Evolutionary conservation across 495 filamentous ascomycete species (phyloP), one percentile per base, ranked within the genome.

Genomic region (Pyrenopolyporus hunteri): DNA sequence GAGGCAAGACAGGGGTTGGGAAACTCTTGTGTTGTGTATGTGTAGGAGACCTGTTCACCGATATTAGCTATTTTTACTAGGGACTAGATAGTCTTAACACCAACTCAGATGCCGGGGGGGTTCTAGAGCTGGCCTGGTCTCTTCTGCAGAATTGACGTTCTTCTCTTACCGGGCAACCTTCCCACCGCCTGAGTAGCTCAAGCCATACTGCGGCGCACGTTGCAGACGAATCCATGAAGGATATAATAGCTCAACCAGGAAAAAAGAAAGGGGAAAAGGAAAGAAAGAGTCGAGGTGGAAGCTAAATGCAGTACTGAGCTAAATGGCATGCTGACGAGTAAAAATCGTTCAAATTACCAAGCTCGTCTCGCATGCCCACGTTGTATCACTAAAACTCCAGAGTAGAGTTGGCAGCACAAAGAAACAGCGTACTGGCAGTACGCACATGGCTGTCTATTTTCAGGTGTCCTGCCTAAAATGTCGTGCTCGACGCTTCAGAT

Each of bases 21-120:
- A 5, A 29, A 9, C 9, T 5, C 4, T 29, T 5, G 26, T 29
- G 6, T 13, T 7, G 13, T 13, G 22, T 23, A 25, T 29, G 28
- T 10, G 25, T 31, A 62, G 32, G 47, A 49, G 44, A 56, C 28
- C 8, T 17, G 36, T 35, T 33, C 45, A 50, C 51, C 55, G 61
- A 64, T 64, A 64, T 64, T 64, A 59, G 49, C 43, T 64, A 32
- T 64, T 50, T 55, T 50, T 59, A 55, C 59, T 49, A 44, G 33
- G n/a, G n/a, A n/a, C n/a, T 56, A 60, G 56, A 47, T 65, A 51
- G 26, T 57, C 23, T 46, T 29, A 37, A 57, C 37, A 53, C 57
- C 63, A 66, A 60, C 42, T 64, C 25, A 64, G 57, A 35, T 66
- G 47, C 57, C 56, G 63, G 52, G 63, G 52, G 42, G 57, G 42